Evolutionary conservation across 2,329 filamentous ascomycete genomes (phyloP), one percentile per base, ranked within the genome.

Genomic region (Grosmannia clavigera): DNA sequence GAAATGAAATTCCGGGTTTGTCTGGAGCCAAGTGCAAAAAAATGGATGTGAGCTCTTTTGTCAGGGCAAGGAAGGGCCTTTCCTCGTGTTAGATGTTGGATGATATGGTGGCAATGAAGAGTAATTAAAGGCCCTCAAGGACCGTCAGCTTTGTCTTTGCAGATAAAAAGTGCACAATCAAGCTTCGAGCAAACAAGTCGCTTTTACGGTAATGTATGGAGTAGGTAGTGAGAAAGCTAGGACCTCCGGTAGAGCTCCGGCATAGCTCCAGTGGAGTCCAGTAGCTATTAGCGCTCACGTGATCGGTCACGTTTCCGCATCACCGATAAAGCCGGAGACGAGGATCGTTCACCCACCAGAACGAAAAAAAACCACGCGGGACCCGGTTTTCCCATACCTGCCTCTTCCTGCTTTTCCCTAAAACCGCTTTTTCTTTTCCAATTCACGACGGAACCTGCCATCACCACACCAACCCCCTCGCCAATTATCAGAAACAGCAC

Each of bases 371-470:
- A 58, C 16, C 59, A 46, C 59, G 29, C 33, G 59, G 54, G 43
- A 27, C 58, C 58, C 55, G 27, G 19, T 54, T 48, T 53, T 55
- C 43, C 43, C 54, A 55, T 35, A 40, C 38, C 46, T 40, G 31
- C 22, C 31, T 52, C 55, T 54, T 53, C 59, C 59, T 61, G 59
- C 51, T 58, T 58, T 61, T 61, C 56, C 56, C 55, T 61, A 58
- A 58, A 48, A 31, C 51, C 38, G 48, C 33, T 16, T 57, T 61
- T 61, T 46, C 35, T 29, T 46, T 58, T 25, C 14, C 38, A 25
- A 12, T 51, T 31, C 27, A 46, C 51, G 19, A 53, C 33, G 33
- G 22, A 52, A 46, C 22, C 14, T 31, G 38, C n/a, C 43, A 43
- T 55, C 54, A 56, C 53, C 43, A 29, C 50, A 55, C 53, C 35